Evolutionary conservation across 2,329 filamentous ascomycete genomes (phyloP).

Genomic region (Ceratocystis lukuohia): DNA sequence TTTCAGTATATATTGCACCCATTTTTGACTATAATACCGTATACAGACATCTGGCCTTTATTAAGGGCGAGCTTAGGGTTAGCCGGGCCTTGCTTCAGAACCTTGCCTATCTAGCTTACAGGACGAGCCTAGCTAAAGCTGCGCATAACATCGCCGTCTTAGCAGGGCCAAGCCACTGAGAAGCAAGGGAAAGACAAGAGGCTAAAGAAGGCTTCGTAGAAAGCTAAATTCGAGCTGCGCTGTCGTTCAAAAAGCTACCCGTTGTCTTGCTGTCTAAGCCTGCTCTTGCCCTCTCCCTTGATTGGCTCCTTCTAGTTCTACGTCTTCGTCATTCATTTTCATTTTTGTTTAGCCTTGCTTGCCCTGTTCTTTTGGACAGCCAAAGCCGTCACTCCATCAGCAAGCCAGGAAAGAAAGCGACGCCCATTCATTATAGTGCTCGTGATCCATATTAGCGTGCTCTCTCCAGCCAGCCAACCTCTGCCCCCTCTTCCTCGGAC

Average conservation of each 20-base stretch:
- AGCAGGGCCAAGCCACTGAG: background rate
- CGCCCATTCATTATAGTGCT: no score
- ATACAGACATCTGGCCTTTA: no score
- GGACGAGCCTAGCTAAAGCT: background rate
- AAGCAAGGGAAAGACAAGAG: background rate
- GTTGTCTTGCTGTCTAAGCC: background rate
- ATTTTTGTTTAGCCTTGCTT: no score
- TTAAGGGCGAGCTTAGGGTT: background rate
- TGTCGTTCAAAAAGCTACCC: background rate
- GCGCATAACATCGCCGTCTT: background rate
- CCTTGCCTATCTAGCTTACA: constrained; percentile 2
- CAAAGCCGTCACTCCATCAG: no score
- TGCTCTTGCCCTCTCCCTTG: background rate
- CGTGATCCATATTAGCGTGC: background rate
- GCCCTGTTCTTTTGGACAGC: no score
- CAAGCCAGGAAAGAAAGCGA: no score
- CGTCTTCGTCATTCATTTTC: no score
- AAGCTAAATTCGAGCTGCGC: background rate
- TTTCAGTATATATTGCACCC: no score
- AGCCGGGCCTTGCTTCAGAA: background rate
- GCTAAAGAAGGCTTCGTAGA: background rate
- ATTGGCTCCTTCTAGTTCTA: background rate
- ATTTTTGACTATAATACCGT: no score
- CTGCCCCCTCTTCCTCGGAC: background rate
- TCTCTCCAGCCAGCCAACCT: background rate